These are phyloP conservation scores for Lobulomyces angularis DNA, from an alignment of 192 early-diverging fungal species.

Conservation along the genomic window DNA sequence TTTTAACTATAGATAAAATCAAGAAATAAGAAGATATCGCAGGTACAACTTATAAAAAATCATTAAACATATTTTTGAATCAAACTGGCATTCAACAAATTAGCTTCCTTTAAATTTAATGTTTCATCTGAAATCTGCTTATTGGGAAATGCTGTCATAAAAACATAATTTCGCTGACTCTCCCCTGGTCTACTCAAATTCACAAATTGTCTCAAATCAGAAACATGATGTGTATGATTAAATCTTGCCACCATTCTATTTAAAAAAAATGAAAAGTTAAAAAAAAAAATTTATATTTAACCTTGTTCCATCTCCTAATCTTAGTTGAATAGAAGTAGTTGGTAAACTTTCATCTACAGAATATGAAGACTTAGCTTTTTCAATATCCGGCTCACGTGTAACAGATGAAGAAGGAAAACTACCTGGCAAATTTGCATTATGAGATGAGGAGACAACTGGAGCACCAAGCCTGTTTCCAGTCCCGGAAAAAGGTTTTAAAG, in stretches of 20 bases:
- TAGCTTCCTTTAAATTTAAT: constrained; percentile 65
- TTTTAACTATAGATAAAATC: too few relatives aligned
- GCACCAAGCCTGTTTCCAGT: constrained; percentile 69
- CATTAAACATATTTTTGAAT: constrained; percentile 50
- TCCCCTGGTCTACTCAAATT: constrained; percentile 52
- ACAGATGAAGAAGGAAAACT: constrained; percentile 14
- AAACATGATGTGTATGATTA: constrained; percentile 84
- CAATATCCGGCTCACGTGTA: constrained; percentile 10
- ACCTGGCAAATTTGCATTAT: constrained; percentile 8
- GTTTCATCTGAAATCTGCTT: constrained; percentile 60
- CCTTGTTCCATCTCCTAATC: constrained; percentile 78
- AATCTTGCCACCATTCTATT: constrained; percentile 67
- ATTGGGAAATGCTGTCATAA: constrained; percentile 79
- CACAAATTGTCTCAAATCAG: constrained; percentile 68
- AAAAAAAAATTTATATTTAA: constrained; percentile 2
- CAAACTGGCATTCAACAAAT: constrained; percentile 76
- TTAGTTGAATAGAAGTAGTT: constrained; percentile 77
- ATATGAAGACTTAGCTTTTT: constrained; percentile 11
- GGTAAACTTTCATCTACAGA: constrained; percentile 64
- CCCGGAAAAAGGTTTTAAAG: constrained; percentile 64
- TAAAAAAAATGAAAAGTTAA: not conserved
- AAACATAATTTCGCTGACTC: constrained; percentile 47
- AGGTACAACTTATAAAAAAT: not conserved
- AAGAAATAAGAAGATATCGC: not conserved
- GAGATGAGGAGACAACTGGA: constrained; percentile 14